phyloP scores from a whole-genome alignment of 192 early-diverging fungal genomes.

The Backusella tarrabulga region DNA sequence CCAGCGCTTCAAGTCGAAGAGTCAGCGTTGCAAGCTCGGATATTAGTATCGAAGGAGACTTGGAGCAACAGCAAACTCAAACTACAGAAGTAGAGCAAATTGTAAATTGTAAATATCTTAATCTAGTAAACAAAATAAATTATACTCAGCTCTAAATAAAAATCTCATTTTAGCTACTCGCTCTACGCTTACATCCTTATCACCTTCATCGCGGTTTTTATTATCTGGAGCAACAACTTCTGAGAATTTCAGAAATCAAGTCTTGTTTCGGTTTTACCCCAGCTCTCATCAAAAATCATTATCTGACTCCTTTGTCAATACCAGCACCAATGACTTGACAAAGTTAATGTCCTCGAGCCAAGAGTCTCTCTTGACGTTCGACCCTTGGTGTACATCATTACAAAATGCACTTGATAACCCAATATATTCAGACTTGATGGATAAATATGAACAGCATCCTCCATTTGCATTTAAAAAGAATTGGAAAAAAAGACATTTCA shows the following conservation, averaged over 20 bases:
- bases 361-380: neutral
- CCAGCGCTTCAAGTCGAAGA: neutral
- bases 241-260: slow-evolving; percentile 13
- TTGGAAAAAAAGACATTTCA: slow-evolving; percentile 28
- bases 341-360: neutral
- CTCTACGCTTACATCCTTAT: slow-evolving; percentile 13
- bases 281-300: neutral
- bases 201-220: slow-evolving; percentile 14
- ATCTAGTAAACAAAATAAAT: neutral
- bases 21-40: neutral
- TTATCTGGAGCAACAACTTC: slow-evolving; percentile 17
- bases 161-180: slow-evolving; percentile 4
- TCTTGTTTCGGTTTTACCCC: slow-evolving; percentile 19
- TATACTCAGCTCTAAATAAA: neutral
- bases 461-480: slow-evolving; percentile 23
- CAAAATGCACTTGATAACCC: slow-evolving; percentile 11
- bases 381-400: slow-evolving; percentile 19
- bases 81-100: neutral
- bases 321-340: neutral
- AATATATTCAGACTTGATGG: slow-evolving; percentile 8
- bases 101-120: neutral
- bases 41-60: neutral
- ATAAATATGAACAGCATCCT: slow-evolving; percentile 15
- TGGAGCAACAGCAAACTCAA: neutral
- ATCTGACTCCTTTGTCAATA: neutral